Percentiles rank a stretch among this genome's conserved stretches.
Conservation (phyloP, 2,329 filamentous ascomycete genomes). For the Pseudocercospora musae region DNA sequence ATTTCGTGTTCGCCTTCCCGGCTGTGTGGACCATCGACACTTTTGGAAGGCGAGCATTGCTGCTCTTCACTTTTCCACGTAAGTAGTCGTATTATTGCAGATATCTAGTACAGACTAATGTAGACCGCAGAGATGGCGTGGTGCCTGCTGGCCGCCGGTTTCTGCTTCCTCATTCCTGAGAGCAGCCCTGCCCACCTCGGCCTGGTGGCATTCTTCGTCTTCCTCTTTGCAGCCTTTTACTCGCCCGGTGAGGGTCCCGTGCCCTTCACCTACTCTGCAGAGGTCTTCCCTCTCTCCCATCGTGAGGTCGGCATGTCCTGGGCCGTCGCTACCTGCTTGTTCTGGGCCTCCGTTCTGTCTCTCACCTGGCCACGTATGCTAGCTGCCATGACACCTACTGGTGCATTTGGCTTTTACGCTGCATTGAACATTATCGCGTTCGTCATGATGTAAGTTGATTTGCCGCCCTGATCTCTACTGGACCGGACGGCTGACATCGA, state of each 20-base stretch:
- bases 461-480: too few species aligned
- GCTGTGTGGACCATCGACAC: slow-evolving; percentile 51
- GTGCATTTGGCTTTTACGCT: slow-evolving; percentile 61
- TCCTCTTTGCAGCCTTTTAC: slow-evolving; percentile 29
- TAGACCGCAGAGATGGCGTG: slow-evolving; percentile 43
- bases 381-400: slow-evolving; percentile 47
- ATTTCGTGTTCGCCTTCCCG: slow-evolving; percentile 58
- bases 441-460: slow-evolving; percentile 45
- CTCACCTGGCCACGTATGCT: slow-evolving; percentile 51
- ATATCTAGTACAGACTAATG: too few species aligned
- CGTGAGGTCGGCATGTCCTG: slow-evolving; percentile 32
- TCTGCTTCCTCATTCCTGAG: slow-evolving; percentile 50
- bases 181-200: slow-evolving; percentile 36
- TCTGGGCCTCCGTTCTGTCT: slow-evolving; percentile 50
- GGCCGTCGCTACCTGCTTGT: slow-evolving; percentile 33
- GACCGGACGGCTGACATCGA: too few species aligned
- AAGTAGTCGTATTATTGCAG: slow-evolving; percentile 26
- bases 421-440: slow-evolving; percentile 58
- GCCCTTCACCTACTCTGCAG: slow-evolving; percentile 34
- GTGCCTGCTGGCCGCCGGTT: slow-evolving; percentile 47
- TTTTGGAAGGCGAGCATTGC: slow-evolving; percentile 53
- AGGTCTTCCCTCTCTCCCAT: slow-evolving; percentile 34
- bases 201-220: slow-evolving; percentile 31
- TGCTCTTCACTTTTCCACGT: slow-evolving; percentile 48
- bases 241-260: slow-evolving; percentile 31